Percentiles rank a stretch among this genome's conserved stretches.
phyloP scores from a whole-genome alignment of 768 basidiomycete genomes.

The Psilocybe tampanensis region DNA sequence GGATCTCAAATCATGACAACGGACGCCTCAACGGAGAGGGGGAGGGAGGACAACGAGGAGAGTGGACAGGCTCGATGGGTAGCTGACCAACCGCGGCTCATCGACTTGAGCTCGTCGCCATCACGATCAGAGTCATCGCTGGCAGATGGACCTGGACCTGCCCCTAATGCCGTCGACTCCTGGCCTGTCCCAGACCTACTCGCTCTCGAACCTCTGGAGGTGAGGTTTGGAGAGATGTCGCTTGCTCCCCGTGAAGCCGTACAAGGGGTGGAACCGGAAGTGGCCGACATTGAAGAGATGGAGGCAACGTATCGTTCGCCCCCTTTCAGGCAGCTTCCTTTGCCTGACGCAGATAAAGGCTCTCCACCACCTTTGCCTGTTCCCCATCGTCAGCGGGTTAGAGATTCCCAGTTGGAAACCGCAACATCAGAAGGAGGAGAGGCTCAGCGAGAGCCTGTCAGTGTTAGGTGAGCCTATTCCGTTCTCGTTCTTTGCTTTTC shows the following conservation, averaged over 20 bases:
- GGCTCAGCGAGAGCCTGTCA: conserved; percentile 17
- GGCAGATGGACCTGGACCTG: too few relatives aligned
- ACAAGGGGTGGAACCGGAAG: background rate
- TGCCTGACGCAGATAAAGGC: background rate
- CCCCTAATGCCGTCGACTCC: too few relatives aligned
- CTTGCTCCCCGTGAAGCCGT: too few relatives aligned
- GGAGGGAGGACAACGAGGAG: too few relatives aligned
- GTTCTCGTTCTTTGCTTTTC: background rate
- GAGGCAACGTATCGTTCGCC: conserved; percentile 23
- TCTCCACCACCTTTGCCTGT: conserved; percentile 26
- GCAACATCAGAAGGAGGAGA: conserved; percentile 11
- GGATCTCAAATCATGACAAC: too few relatives aligned
- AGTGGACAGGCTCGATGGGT: too few relatives aligned
- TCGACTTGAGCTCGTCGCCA: too few relatives aligned
- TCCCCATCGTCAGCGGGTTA: conserved; percentile 14
- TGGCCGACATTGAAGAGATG: background rate
- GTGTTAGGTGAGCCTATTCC: conserved; percentile 17
- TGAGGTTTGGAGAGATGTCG: background rate
- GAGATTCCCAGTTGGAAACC: background rate
- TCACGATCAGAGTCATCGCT: too few relatives aligned
- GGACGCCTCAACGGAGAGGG: too few relatives aligned
- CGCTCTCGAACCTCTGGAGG: too few relatives aligned
- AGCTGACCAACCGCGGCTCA: too few relatives aligned
- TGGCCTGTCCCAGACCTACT: too few relatives aligned
- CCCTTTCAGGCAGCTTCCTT: conserved; percentile 28